A percentile compares a stretch with the other conserved stretches of the same genome.
These are phyloP conservation scores for Exophiala oligosperma DNA, from an alignment of 2,329 filamentous ascomycete species.

Conservation along the genomic window DNA sequence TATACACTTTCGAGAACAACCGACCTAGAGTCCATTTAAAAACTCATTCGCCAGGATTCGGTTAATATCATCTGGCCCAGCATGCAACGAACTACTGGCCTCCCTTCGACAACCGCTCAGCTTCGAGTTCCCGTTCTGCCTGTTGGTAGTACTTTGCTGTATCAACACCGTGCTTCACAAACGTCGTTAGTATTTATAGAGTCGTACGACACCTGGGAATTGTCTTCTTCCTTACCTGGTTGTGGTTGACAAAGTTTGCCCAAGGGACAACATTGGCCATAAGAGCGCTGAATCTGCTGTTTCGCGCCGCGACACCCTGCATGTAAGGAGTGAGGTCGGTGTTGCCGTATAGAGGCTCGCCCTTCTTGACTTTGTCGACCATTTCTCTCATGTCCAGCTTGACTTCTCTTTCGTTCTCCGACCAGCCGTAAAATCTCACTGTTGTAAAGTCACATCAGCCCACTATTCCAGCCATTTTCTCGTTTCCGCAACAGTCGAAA, in stretches of 20 bases:
- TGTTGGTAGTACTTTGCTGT: slow-evolving; percentile 98
- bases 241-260: slow-evolving; percentile 99
- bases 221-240: slow-evolving; percentile 51
- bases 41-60: background rate
- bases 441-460: slow-evolving; percentile 13
- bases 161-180: slow-evolving; percentile 80
- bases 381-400: slow-evolving; percentile 98
- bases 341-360: slow-evolving; percentile 84
- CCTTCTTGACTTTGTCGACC: slow-evolving; percentile 92
- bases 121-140: slow-evolving; percentile 89
- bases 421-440: slow-evolving; percentile 96
- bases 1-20: slow-evolving; percentile 11
- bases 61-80: too few species aligned
- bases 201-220: background rate
- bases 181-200: slow-evolving; percentile 16
- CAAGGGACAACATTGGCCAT: slow-evolving; percentile 85
- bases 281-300: slow-evolving; percentile 86
- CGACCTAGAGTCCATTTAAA: background rate
- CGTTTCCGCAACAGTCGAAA: background rate
- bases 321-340: slow-evolving; percentile 79
- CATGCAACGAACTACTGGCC: slow-evolving; percentile 2
- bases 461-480: background rate
- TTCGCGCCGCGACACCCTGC: slow-evolving; percentile 88
- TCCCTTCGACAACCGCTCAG: slow-evolving; percentile 51
- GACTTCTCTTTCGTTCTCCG: slow-evolving; percentile 86